Base-by-base conservation (phyloP, 2,329 filamentous ascomycete species). In the Botrytis galanthina region DNA sequence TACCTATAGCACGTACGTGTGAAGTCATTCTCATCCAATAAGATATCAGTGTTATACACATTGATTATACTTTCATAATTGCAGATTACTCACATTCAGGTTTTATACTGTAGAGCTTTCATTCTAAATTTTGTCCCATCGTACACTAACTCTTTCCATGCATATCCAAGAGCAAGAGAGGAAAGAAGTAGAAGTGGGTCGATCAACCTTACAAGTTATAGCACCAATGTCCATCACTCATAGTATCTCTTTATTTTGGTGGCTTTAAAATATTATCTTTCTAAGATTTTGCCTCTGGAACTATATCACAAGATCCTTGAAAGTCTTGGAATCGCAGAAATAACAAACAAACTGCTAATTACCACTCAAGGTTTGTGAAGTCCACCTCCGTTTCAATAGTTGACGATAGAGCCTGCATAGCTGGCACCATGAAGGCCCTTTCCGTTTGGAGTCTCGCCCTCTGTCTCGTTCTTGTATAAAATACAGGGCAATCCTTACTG, bases 401-500 rank as follows among this genome's bases (percentile, higher is more conserved):
- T 59, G 77, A 79, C 71, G 84, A 82, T 60, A 87, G 76, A 61
- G 80, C 80, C 74, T 81, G 81, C 60, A 87, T 78, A 8, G 85
- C 83, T 44, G 81, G 83, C 60, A 82, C 83, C 9, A 83, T 78
- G 46, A 83, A 79, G 54, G 78, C 80, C 71, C 75, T 82, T 75
- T 83, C 82, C 54, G 79, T 83, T 62, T 80, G 79, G 68, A 85
- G 71, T 68, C 81, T 85, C 16, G 86, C 86, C 35, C 82, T 82
- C 80, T 93, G 90, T 81, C 90, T 92, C 71, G 89, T 87, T 22
- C 93, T 84, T 46, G 91, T 91, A 83, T 97, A 98, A 78, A 97
- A 98, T 0, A 97, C 93, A 0, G 95, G 92, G 80, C 96, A 99
- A 82, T 97, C 95, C 81, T 93, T 90, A 81, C 93, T 97, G 80